These are phyloP conservation scores for Hysterium pulicare DNA, from an alignment of 2,329 filamentous ascomycete genomes.

Conservation along the genomic window DNA sequence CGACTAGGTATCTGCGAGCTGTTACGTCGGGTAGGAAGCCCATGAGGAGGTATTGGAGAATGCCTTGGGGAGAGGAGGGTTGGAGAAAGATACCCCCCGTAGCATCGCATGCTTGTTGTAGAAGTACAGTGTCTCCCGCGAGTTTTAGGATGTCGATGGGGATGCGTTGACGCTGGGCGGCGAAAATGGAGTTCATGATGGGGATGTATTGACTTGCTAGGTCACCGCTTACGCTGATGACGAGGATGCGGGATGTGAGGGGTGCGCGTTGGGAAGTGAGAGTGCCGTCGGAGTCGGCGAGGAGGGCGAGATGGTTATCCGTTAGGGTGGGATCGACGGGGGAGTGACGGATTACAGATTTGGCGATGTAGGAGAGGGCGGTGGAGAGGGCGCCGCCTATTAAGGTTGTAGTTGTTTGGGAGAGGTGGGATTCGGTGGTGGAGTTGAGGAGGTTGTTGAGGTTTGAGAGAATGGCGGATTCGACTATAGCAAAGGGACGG, in stretches of 20 bases:
- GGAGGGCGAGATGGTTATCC: constrained; percentile 45
- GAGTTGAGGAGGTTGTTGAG: constrained; percentile 68
- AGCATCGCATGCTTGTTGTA: constrained; percentile 83
- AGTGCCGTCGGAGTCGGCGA: constrained; percentile 37
- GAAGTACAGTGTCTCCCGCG: constrained; percentile 79
- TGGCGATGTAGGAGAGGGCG: constrained; percentile 87
- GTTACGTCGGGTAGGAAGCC: constrained; percentile 75
- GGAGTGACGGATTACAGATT: constrained; percentile 58
- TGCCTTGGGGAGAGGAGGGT: constrained; percentile 51
- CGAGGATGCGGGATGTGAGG: constrained; percentile 78
- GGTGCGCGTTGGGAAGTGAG: constrained; percentile 41
- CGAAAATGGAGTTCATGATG: constrained; percentile 98
- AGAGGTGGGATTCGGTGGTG: constrained; percentile 62
- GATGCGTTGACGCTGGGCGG: constrained; percentile 81
- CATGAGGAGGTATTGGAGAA: constrained; percentile 93
- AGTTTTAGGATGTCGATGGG: constrained; percentile 91
- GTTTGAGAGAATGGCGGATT: constrained; percentile 72
- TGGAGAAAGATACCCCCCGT: constrained; percentile 69
- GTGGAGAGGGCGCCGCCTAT: constrained; percentile 88
- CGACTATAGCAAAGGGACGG: constrained; percentile 83
- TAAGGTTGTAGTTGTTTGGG: constrained; percentile 72
- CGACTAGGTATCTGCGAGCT: constrained; percentile 63
- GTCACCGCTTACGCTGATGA: constrained; percentile 85
- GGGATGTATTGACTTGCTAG: constrained; percentile 90
- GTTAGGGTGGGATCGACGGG: constrained; percentile 43